Conservation (phyloP, 2,329 filamentous ascomycete genomes). For the Xylaria sp. region DNA sequence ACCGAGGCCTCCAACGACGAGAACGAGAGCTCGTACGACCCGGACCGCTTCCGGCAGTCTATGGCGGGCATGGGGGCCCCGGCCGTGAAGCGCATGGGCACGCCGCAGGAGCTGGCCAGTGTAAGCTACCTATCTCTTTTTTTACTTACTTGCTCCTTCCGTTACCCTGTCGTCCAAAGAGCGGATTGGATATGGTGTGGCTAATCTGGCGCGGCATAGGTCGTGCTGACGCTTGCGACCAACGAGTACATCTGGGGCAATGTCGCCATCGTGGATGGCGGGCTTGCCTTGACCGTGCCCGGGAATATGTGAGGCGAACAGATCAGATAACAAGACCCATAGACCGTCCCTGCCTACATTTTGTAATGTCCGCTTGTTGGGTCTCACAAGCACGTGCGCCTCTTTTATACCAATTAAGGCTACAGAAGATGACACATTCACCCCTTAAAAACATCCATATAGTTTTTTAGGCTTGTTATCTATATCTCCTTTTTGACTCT, state of each 20-base stretch:
- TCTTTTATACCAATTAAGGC: no score
- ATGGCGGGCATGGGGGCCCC: slow-evolving; percentile 22
- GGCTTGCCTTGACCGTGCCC: slow-evolving; percentile 24
- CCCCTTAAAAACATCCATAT: no score
- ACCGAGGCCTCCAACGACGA: slow-evolving; percentile 24
- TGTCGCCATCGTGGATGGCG: slow-evolving; percentile 31
- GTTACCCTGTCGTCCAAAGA: no score
- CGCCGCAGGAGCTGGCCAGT: slow-evolving; percentile 31
- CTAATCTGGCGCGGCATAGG: slow-evolving; percentile 16
- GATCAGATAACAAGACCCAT: no score
- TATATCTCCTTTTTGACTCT: no score
- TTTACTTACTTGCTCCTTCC: neutral
- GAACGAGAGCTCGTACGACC: slow-evolving; percentile 26
- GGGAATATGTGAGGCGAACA: slow-evolving; percentile 23
- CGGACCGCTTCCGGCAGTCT: slow-evolving; percentile 19
- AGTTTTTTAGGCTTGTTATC: no score
- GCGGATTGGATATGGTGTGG: no score
- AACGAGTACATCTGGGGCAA: slow-evolving; percentile 36
- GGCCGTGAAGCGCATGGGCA: slow-evolving; percentile 31
- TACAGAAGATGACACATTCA: no score
- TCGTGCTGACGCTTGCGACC: slow-evolving; percentile 30
- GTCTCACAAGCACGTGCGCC: no score
- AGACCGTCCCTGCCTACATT: no score
- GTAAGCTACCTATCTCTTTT: slow-evolving; percentile 19
- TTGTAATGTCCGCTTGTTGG: no score